Percentiles rank a stretch among this genome's conserved stretches.
phyloP scores from a whole-genome alignment of 495 filamentous ascomycete species.

The Astrothelium macrocarpum region DNA sequence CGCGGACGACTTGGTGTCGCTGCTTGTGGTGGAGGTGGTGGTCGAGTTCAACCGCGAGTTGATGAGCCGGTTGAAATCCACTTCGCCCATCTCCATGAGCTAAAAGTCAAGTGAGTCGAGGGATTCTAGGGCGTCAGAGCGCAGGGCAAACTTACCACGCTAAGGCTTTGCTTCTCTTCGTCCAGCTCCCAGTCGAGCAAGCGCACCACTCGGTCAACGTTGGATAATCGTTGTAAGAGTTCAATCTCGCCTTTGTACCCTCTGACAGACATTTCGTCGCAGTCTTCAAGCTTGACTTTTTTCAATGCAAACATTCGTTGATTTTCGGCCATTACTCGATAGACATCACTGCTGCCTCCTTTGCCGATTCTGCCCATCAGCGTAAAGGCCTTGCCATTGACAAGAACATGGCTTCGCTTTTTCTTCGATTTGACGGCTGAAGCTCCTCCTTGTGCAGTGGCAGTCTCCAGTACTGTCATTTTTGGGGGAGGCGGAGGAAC shows the following conservation, averaged over 20 bases:
- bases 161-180: conserved; percentile 72
- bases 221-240: conserved; percentile 67
- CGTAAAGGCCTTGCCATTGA: conserved; percentile 87
- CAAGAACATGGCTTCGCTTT: conserved; percentile 66
- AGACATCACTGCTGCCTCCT: conserved; percentile 87
- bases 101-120: conserved; percentile 20
- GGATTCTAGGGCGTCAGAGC: conserved; percentile 4
- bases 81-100: conserved; percentile 97
- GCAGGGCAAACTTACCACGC: conserved; percentile 49
- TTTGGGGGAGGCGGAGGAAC: conserved; percentile 74
- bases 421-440: conserved; percentile 59
- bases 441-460: conserved; percentile 74
- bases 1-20: background rate
- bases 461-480: conserved; percentile 89
- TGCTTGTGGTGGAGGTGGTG: background rate
- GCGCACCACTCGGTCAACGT: conserved; percentile 79
- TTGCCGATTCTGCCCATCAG: conserved; percentile 82
- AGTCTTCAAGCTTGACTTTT: conserved; percentile 78
- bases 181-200: conserved; percentile 92
- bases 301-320: conserved; percentile 91
- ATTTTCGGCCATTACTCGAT: conserved; percentile 94
- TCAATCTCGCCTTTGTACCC: conserved; percentile 98
- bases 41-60: conserved; percentile 53
- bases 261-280: conserved; percentile 69
- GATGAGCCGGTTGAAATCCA: conserved; percentile 85